Evolutionary conservation across 2,329 filamentous ascomycete species (phyloP).

Genomic region (Colletotrichum musae): DNA sequence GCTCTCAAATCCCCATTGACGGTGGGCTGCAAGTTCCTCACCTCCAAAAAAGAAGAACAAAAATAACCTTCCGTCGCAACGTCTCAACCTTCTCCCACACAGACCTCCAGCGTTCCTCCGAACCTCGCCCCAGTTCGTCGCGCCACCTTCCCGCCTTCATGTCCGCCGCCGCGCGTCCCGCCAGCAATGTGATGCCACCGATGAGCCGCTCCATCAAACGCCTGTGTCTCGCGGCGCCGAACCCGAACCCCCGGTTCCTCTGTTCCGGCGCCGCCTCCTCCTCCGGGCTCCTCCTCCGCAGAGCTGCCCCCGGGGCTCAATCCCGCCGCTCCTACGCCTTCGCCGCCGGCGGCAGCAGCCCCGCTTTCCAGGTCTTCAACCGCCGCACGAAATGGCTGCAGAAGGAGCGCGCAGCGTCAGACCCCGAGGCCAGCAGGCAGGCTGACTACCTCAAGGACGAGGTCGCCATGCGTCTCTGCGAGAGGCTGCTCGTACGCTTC

Average conservation of each 20-base stretch:
- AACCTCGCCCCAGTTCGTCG: not conserved
- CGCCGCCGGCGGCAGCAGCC: slow-evolving; percentile 81
- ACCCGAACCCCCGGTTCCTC: slow-evolving; percentile 19
- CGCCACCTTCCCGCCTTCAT: slow-evolving; percentile 16
- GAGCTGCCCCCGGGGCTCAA: not conserved
- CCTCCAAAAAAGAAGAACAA: slow-evolving; percentile 7
- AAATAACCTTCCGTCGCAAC: slow-evolving; percentile 13
- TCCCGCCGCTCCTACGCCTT: slow-evolving; percentile 78
- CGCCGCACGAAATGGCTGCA: slow-evolving; percentile 89
- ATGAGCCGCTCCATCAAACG: slow-evolving; percentile 40
- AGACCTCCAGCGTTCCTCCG: not conserved
- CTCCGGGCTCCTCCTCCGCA: slow-evolving; percentile 13
- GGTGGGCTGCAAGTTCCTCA: slow-evolving; percentile 14
- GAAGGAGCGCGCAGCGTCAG: slow-evolving; percentile 84
- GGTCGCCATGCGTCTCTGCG: slow-evolving; percentile 86
- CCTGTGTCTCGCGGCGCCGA: slow-evolving; percentile 28
- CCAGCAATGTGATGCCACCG: slow-evolving; percentile 36
- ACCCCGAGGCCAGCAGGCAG: slow-evolving; percentile 80
- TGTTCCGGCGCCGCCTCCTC: slow-evolving; percentile 18
- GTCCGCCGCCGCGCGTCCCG: slow-evolving; percentile 23
- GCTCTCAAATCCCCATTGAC: slow-evolving; percentile 27
- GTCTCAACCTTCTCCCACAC: not conserved
- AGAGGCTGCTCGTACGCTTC: slow-evolving; percentile 80
- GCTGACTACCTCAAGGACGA: slow-evolving; percentile 96
- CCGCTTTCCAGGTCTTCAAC: slow-evolving; percentile 93